A percentile compares a stretch with the other conserved stretches of the same genome.
These are phyloP conservation scores for Westerdykella aurantiaca DNA, from an alignment of 2,329 filamentous ascomycete species.

Conservation along the genomic window DNA sequence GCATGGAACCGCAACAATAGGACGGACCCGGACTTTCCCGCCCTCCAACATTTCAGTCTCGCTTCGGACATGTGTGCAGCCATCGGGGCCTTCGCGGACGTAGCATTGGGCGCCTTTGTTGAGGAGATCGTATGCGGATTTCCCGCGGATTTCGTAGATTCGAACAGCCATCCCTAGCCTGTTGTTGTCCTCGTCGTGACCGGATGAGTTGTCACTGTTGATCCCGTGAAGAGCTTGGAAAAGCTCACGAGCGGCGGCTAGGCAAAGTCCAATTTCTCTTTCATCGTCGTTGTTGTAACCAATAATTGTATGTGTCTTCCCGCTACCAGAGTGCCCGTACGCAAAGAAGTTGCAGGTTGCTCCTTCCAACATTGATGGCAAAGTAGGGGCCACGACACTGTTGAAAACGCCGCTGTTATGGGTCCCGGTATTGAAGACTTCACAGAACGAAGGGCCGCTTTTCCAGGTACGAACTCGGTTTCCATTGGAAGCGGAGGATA, in stretches of 20 bases:
- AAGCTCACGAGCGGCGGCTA: conserved; percentile 32
- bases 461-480: conserved; percentile 5
- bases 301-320: conserved; percentile 41
- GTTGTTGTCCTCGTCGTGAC: background rate
- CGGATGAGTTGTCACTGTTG: conserved; percentile 13
- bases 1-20: conserved; percentile 33
- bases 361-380: conserved; percentile 33
- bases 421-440: conserved; percentile 2
- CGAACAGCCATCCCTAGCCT: conserved; percentile 36
- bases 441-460: conserved; percentile 5
- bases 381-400: conserved; percentile 28
- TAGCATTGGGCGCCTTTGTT: conserved; percentile 37
- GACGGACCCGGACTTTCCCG: conserved; percentile 40
- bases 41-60: conserved; percentile 38
- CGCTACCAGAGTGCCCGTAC: conserved; percentile 41
- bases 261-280: conserved; percentile 35
- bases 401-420: conserved; percentile 19
- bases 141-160: conserved; percentile 41
- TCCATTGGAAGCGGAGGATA: background rate
- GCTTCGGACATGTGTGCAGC: conserved; percentile 39
- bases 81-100: conserved; percentile 40
- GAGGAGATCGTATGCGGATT: conserved; percentile 40
- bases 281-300: conserved; percentile 38
- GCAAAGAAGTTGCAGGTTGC: conserved; percentile 41
- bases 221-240: conserved; percentile 19